Percentiles rank a stretch among this genome's conserved stretches.
Evolutionary conservation across 345 rosid genomes (phyloP).

Genomic region (Gynandropsis gynandra): DNA sequence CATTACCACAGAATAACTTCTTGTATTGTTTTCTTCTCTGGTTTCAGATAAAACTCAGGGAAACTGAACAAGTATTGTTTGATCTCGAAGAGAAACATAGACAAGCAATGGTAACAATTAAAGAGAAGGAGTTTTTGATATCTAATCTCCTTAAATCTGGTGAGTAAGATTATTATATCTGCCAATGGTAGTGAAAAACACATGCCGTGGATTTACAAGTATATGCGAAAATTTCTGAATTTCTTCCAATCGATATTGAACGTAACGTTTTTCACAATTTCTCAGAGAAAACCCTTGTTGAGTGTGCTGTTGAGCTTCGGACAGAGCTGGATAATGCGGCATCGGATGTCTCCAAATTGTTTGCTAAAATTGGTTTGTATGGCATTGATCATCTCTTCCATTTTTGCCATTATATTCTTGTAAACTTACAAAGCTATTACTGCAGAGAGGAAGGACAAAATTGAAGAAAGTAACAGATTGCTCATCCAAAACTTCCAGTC

Average conservation of each 20-base stretch:
- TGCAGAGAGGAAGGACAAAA: slow-evolving; percentile 90
- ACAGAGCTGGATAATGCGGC: slow-evolving; percentile 75
- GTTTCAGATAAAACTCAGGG: slow-evolving; percentile 68
- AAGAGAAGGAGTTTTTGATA: slow-evolving; percentile 88
- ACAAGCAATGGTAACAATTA: slow-evolving; percentile 85
- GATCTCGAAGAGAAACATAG: slow-evolving; percentile 92
- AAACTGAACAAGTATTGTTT: slow-evolving; percentile 64
- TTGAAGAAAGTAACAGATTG: slow-evolving; percentile 72
- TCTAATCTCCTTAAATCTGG: slow-evolving; percentile 86
- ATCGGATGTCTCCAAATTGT: slow-evolving; percentile 74
- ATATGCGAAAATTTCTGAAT: not conserved
- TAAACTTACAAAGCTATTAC: slow-evolving; percentile 19
- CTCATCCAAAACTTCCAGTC: slow-evolving; percentile 73
- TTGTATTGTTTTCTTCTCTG: slow-evolving; percentile 14
- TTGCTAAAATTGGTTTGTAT: slow-evolving; percentile 71
- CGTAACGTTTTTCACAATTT: slow-evolving; percentile 12
- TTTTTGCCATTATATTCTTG: slow-evolving; percentile 13
- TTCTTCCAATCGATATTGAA: slow-evolving; percentile 6
- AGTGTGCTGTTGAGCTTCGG: slow-evolving; percentile 76
- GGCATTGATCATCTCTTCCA: slow-evolving; percentile 18
- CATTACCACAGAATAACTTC: not conserved
- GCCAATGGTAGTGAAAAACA: not conserved
- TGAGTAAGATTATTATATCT: slow-evolving; percentile 24
- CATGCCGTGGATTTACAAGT: not conserved
- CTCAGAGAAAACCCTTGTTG: slow-evolving; percentile 80